phyloP scores from a whole-genome alignment of 148 eudicot genomes.

The Cornus controversa region DNA sequence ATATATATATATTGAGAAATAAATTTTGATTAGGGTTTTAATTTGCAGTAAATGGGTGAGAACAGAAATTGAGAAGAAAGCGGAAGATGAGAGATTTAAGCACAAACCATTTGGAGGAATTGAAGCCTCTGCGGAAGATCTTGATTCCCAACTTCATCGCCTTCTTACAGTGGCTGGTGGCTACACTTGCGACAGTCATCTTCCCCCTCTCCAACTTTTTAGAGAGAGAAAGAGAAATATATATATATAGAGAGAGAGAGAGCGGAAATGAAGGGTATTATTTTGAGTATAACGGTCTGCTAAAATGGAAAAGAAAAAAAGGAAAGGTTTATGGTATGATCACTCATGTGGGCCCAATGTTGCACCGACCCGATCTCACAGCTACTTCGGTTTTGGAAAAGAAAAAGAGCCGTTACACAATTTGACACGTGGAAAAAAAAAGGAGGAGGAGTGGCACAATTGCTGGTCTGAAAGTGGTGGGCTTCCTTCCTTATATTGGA shows the following conservation, averaged over 20 bases:
- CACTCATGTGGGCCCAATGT: neutral
- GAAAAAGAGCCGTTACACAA: conserved; percentile 26
- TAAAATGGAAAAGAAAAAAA: neutral
- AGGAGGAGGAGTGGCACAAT: neutral
- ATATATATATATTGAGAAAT: neutral
- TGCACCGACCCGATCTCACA: conserved; percentile 1
- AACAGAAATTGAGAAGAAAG: neutral
- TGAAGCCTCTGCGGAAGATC: conserved; percentile 61
- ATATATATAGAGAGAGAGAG: neutral
- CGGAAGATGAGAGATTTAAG: neutral
- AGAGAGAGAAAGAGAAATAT: conserved; percentile 8
- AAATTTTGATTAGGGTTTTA: neutral
- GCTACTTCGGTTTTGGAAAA: neutral
- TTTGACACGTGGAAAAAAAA: neutral
- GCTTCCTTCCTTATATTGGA: no score
- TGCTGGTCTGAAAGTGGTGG: no score
- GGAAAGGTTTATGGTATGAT: neutral
- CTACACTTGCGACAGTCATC: conserved; percentile 42
- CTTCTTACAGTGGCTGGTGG: conserved; percentile 53
- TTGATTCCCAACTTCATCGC: conserved; percentile 47
- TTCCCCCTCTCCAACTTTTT: neutral
- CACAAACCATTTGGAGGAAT: conserved; percentile 73
- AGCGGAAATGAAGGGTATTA: neutral
- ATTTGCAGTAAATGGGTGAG: neutral
- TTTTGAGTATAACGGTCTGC: neutral